Base-by-base conservation (phyloP, 805 yeast genomes). In the Kuraishia borneana region DNA sequence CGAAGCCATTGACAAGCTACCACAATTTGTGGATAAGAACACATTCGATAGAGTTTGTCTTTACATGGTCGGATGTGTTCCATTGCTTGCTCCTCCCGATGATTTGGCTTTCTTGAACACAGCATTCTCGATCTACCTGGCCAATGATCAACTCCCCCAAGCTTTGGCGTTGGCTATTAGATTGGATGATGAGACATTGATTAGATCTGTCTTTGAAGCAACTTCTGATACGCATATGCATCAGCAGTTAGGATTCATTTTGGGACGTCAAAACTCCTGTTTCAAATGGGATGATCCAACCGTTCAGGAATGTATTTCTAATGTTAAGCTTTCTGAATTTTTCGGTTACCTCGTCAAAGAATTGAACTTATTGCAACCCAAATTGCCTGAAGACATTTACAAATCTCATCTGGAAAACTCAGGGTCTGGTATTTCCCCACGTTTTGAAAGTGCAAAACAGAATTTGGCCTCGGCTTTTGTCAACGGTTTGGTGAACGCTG, bases 51-150 rank as follows among this genome's bases (percentile, higher is more conserved):
- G 99, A 53, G 96, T 89, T 22, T 88, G 98, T 51, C 73, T 83
- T 42, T 92, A 92, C 57, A 79, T 92, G 80, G 88, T 84, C 21
- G 81, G 94, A 37, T 92, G 98, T 59, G 96, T 89, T n/a, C 95
- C 96, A 17, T 71, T 88, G 40, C 67, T 92, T 51, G 94, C 96
- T 26, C 95, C 95, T 10, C 96, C 95, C 12, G 96, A 89, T 53
- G 96, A 88, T 53, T 60, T 71, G 26, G 71, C 84, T 4, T 87
- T 89, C 53, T 69, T 92, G 51, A 76, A 82, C 47, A 85, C 96
- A 5, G 96, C 96, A 5, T 92, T 63, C 55, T 65, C 85, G 23
- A 84, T 92, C 45, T 89, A 92, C 58, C 61, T 87, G 42, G 63
- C 78, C 25, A 81, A 84, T 53, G 71, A 74, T 44, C 82, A 82